Evolutionary conservation across 177 flowering plant species (phyloP), one percentile per base, ranked within the genome.

Genomic region (Vitis hybrid): DNA sequence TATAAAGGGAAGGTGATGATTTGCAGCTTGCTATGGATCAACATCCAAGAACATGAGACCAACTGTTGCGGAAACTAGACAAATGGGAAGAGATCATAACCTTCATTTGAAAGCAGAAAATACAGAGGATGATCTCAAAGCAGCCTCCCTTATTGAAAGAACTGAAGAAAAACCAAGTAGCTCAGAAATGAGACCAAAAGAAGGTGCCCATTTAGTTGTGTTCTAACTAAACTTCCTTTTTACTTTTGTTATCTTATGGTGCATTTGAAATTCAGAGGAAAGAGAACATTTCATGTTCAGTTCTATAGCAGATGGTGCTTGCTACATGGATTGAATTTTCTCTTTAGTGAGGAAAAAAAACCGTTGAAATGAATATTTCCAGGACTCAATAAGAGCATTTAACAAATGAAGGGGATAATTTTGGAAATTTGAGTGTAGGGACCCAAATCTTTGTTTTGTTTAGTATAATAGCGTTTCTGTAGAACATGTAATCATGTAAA

Each of bases 131-230:
- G 72, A 66, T 65, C 16, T 22, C 11, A 76, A 75, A 64, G 51
- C 49, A 50, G 66, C 68, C 71, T 39, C 84, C 16, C 0, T 61
- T 18, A 12, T 63, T 39, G 83, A 61, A 62, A 75, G 29, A 55
- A 50, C 21, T 65, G 84, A 83, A 50, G 93, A 85, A 51, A 88
- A 88, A 65, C 80, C 89, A 60, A 83, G 81, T 64, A 75, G 70
- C 78, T 82, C 89, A 59, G 88, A 81, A 51, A 51, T 77, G 65
- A 89, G 97, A 79, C 88, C 86, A 74, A 92, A 87, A 84, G 91
- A 91, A 91, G 94, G 98, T 93, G 60, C 51, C 19, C 8, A 5
- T 70, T 55, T 31, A 19, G 56, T 55, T 10, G 3, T 29, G 16
- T 15, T 39, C 45, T 39, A 39, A 39, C 45, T 39, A 39, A 39